Conservation (phyloP, 352 stramenopile species). For the Phytopythium ostracodes region DNA sequence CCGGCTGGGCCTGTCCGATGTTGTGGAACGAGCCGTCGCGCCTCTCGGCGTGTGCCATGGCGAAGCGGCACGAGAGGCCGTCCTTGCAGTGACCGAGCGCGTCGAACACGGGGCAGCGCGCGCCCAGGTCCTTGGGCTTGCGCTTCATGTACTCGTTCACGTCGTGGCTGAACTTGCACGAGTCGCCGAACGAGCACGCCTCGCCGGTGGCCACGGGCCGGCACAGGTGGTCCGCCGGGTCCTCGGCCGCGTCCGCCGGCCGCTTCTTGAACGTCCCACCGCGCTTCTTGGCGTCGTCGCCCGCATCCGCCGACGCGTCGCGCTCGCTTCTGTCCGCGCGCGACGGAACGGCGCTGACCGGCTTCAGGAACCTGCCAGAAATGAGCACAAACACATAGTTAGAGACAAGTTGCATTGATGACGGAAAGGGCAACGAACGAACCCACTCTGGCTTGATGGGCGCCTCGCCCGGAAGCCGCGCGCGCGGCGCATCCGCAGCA, state of each 20-base stretch:
- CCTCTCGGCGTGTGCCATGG: conserved; percentile 76
- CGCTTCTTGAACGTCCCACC: conserved; percentile 86
- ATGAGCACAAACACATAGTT: not conserved
- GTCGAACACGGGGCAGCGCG: conserved; percentile 76
- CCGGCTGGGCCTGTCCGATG: conserved; percentile 27
- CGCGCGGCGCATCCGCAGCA: not conserved
- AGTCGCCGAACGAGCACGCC: conserved; percentile 63
- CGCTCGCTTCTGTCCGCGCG: not conserved
- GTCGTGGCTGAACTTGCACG: conserved; percentile 88
- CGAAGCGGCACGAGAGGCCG: conserved; percentile 91
- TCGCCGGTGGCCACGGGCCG: conserved; percentile 59
- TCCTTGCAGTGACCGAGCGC: conserved; percentile 88
- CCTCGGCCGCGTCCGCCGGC: conserved; percentile 52
- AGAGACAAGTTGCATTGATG: not conserved
- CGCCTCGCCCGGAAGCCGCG: conserved; percentile 26
- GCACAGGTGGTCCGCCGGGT: conserved; percentile 66
- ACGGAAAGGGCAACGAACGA: not conserved
- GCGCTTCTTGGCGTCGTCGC: conserved; percentile 25
- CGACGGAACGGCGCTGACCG: conserved; percentile 22
- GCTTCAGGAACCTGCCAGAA: conserved; percentile 60
- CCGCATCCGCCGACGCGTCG: conserved; percentile 6
- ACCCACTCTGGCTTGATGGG: conserved; percentile 22
- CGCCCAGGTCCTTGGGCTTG: conserved; percentile 78
- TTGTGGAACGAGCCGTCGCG: conserved; percentile 45
- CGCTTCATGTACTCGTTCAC: conserved; percentile 79